phyloP scores from a whole-genome alignment of 2,329 filamentous ascomycete species.

The Aspergillus bombycis region DNA sequence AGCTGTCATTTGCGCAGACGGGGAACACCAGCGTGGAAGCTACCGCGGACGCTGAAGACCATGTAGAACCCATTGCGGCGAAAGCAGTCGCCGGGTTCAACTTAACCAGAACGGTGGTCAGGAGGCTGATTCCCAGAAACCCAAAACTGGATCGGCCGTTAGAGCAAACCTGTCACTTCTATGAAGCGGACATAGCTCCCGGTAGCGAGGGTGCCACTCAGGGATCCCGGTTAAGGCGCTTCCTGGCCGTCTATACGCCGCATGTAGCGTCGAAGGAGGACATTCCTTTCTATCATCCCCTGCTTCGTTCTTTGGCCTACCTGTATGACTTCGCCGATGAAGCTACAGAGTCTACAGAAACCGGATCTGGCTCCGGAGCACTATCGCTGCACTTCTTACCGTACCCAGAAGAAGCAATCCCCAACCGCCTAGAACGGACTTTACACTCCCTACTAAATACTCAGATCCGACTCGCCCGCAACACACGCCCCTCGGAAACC shows the following conservation, averaged over 20 bases:
- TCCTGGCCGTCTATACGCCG: slow-evolving; percentile 75
- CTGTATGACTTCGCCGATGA: slow-evolving; percentile 58
- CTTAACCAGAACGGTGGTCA: slow-evolving; percentile 68
- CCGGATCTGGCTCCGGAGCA: slow-evolving; percentile 35
- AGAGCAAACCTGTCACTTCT: slow-evolving; percentile 81
- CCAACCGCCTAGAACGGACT: slow-evolving; percentile 42
- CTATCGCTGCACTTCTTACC: slow-evolving; percentile 57
- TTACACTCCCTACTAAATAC: slow-evolving; percentile 41
- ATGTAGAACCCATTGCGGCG: slow-evolving; percentile 23
- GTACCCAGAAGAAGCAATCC: slow-evolving; percentile 46
- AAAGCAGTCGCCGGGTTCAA: slow-evolving; percentile 33
- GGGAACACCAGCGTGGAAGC: background rate
- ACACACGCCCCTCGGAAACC: slow-evolving; percentile 22
- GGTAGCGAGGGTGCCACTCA: background rate
- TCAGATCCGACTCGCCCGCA: slow-evolving; percentile 39
- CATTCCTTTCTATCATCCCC: slow-evolving; percentile 87
- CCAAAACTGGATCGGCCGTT: slow-evolving; percentile 72
- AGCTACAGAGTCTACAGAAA: slow-evolving; percentile 27
- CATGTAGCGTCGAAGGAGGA: slow-evolving; percentile 65
- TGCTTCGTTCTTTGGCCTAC: slow-evolving; percentile 73
- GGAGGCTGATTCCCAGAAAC: slow-evolving; percentile 81
- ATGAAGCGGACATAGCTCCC: slow-evolving; percentile 35
- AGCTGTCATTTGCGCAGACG: slow-evolving; percentile 22
- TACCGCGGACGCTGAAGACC: slow-evolving; percentile 7
- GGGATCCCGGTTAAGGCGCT: slow-evolving; percentile 2